Evolutionary conservation across 768 basidiomycete species (phyloP).

Genomic region (Suillus brevipes): DNA sequence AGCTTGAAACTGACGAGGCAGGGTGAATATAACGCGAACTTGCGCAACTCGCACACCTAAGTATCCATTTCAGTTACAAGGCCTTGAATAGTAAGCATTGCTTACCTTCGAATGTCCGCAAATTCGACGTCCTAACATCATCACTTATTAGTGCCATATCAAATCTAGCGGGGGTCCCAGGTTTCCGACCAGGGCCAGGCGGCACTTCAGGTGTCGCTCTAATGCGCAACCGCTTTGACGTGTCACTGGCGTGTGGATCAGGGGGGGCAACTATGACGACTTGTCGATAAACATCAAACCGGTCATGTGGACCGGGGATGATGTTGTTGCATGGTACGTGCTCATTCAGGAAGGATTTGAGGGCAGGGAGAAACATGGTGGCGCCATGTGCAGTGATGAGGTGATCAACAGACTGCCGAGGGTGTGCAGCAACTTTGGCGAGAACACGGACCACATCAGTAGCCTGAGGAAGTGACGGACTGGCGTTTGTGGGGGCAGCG

Average conservation of each 20-base stretch:
- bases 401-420: too few relatives aligned
- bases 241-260: not conserved
- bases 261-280: not conserved
- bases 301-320: not conserved
- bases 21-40: conserved; percentile 15
- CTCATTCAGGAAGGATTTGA: not conserved
- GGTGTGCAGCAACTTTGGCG: too few relatives aligned
- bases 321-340: not conserved
- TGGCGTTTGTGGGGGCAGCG: too few relatives aligned
- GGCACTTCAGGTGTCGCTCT: not conserved
- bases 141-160: not conserved
- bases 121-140: not conserved
- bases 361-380: not conserved
- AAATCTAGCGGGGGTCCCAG: not conserved
- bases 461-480: too few relatives aligned
- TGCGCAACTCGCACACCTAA: conserved; percentile 14
- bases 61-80: not conserved
- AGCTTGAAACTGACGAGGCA: conserved; percentile 7
- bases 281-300: not conserved
- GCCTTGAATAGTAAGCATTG: not conserved
- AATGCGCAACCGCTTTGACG: not conserved
- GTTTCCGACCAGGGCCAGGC: not conserved
- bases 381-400: too few relatives aligned
- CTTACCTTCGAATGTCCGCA: not conserved
- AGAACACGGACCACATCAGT: too few relatives aligned